A percentile compares a stretch with the other conserved stretches of the same genome.
Conservation (phyloP, 1,139 yeast species). For the Blastobotrys capitulatus region DNA sequence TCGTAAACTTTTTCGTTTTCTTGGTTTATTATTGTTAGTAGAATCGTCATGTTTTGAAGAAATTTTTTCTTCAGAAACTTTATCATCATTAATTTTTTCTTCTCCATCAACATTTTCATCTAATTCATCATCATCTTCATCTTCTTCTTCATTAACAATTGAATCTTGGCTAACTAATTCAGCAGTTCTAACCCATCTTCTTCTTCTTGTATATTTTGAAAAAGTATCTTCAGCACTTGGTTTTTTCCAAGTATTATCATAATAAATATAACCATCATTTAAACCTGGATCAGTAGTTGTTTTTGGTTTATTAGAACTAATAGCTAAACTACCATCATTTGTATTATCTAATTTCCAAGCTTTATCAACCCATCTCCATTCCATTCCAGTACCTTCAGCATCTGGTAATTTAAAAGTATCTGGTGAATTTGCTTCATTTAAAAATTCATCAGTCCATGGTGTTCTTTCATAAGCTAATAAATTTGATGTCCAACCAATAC, state of each 20-base stretch:
- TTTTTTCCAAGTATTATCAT: constrained; percentile 90
- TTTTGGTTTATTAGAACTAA: constrained; percentile 57
- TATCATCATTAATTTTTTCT: not conserved
- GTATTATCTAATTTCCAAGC: constrained; percentile 88
- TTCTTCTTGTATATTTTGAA: constrained; percentile 85
- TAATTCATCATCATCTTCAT: not conserved
- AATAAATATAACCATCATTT: constrained; percentile 84
- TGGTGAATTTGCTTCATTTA: constrained; percentile 76
- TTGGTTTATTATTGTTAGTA: not conserved
- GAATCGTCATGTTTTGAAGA: no score
- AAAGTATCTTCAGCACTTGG: constrained; percentile 86
- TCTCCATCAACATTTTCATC: not conserved
- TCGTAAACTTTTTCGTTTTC: constrained; percentile 11
- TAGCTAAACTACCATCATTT: constrained; percentile 77
- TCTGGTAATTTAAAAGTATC: constrained; percentile 78
- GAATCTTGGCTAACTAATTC: constrained; percentile 49
- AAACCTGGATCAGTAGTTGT: constrained; percentile 71
- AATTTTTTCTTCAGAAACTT: not conserved
- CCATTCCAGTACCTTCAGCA: constrained; percentile 60
- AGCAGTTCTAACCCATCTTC: constrained; percentile 95
- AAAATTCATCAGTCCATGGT: constrained; percentile 95
- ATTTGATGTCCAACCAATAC: constrained; percentile 96
- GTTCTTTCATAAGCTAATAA: constrained; percentile 87
- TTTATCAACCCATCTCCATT: constrained; percentile 93
- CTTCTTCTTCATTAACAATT: not conserved